These are phyloP conservation scores for Gossypium trilobum DNA, from an alignment of 441 rosid species.

Conservation along the genomic window DNA sequence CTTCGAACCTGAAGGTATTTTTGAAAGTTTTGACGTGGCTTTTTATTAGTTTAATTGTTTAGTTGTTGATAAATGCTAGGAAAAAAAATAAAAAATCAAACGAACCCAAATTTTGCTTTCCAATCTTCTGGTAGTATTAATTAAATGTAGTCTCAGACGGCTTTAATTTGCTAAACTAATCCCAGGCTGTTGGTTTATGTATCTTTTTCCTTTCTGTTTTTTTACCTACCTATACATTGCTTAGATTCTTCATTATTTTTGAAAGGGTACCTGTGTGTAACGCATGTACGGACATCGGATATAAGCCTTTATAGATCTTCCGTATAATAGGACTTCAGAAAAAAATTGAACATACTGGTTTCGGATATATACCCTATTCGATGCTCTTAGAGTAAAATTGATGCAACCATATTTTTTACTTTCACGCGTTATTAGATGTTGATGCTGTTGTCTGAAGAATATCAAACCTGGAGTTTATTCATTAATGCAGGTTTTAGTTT, in stretches of 20 bases:
- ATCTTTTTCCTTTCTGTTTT: too few relatives aligned
- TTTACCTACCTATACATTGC: too few relatives aligned
- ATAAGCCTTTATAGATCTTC: too few relatives aligned
- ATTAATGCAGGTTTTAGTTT: constrained; percentile 13
- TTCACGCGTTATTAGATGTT: not conserved
- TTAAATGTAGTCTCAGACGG: not conserved
- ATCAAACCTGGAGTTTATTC: constrained; percentile 3
- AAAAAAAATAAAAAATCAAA: not conserved
- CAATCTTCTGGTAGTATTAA: not conserved
- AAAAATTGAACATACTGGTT: too few relatives aligned
- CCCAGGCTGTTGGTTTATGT: not conserved
- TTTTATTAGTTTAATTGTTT: not conserved
- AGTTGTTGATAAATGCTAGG: constrained; percentile 1
- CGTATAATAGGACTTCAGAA: too few relatives aligned
- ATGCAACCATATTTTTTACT: too few relatives aligned
- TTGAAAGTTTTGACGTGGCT: not conserved
- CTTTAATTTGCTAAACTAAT: not conserved
- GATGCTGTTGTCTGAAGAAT: not conserved
- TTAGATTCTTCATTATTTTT: too few relatives aligned
- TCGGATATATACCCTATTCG: too few relatives aligned
- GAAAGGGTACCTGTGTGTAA: too few relatives aligned
- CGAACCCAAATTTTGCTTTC: not conserved
- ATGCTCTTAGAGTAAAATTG: too few relatives aligned
- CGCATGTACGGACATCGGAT: too few relatives aligned
- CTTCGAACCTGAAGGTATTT: not conserved